Evolutionary conservation across 2,329 filamentous ascomycete species (phyloP), one percentile per base, ranked within the genome.

Genomic region (Ciborinia camelliae): DNA sequence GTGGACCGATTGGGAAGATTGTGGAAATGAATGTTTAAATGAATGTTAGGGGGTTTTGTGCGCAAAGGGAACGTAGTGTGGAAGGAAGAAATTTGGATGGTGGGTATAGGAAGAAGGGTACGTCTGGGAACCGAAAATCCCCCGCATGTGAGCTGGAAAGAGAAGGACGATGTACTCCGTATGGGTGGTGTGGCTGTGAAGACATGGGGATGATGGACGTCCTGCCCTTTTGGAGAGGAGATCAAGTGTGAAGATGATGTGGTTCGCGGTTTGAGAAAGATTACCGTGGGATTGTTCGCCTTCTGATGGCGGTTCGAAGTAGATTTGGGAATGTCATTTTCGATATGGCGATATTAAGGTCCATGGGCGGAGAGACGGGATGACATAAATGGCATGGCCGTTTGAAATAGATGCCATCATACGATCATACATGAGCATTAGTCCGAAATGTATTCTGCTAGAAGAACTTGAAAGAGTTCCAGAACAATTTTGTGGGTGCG

Each of bases 381-480:
- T 47, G 54, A 47, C 7, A 47, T n/a, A 28, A 47, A 35, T 32
- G 7, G 41, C 20, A 58, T 32, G 20, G 28, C 41, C 41, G 54
- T 58, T 58, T 58, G 41, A 28, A 58, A 58, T 58, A 58, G 54
- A 58, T 23, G 14, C 41, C n/a, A n/a, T n/a, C n/a, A n/a, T n/a
- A n/a, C n/a, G n/a, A 58, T 58, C 41, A 35, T 26, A 18, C 12
- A 23, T 47, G 28, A 58, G 28, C 20, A 18, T 58, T 58, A 47
- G 41, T 45, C 8, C 26, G 54, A 47, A 47, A 26, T 9, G 47
- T 26, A 47, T 58, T 58, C 55, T 35, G n/a, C 55, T 47, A 58
- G 55, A 58, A 58, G 55, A n/a, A 47, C 7, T 7, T 47, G 7
- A 35, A n/a, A 58, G 41, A 26, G 35, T 58, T 58, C 55, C 32